Base-by-base conservation (phyloP, 1,139 yeast species). In the Nakaseomyces kungkrabaensis region DNA sequence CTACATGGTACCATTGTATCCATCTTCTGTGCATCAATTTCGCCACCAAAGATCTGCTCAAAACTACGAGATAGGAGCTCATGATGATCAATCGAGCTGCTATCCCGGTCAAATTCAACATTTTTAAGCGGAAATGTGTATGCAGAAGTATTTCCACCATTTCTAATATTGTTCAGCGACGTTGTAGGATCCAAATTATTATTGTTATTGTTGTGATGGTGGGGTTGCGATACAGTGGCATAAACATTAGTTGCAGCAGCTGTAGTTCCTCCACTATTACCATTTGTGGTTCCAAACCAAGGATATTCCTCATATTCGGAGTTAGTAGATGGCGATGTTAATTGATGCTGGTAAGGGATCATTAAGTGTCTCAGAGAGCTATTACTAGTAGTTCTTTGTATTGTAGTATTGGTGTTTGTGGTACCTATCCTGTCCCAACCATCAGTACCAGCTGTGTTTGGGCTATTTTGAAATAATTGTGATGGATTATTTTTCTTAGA, bases 301-400 rank as follows among this genome's bases (percentile, higher is more conserved):
- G 68, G 67, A 45, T 59, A 65, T 42, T 65, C 68, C 5, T 63
- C 66, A 49, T 61, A 62, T 49, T 63, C 68, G 43, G 54, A 55
- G 6, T 62, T 54, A 5, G 67, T 60, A 6, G 68, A 68, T 5
- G 68, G 63, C 5, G 58, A 41, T 10, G 34, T 41, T 17, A 41
- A 29, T 41, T 41, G 44, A 7, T 41, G 44, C 11, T 46, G 66
- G 43, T 61, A 62, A 4, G 67, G 64, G 4, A 65, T 57, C 7
- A 52, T 49, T 13, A 50, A 42, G 45, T 63, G 66, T 32, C 57
- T 61, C 32, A 62, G 40, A 2, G 67, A 63, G 1, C 60, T 44
- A 38, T 48, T 56, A 50, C 68, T 63, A 11, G 52, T 48, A 8
- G 61, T 60, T 31, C 56, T 61, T 11, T 57, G 56, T 32, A 60